A percentile compares a stretch with the other conserved stretches of the same genome.
Conservation (phyloP, 1,139 yeast genomes). For the Suhomyces choctaworum region DNA sequence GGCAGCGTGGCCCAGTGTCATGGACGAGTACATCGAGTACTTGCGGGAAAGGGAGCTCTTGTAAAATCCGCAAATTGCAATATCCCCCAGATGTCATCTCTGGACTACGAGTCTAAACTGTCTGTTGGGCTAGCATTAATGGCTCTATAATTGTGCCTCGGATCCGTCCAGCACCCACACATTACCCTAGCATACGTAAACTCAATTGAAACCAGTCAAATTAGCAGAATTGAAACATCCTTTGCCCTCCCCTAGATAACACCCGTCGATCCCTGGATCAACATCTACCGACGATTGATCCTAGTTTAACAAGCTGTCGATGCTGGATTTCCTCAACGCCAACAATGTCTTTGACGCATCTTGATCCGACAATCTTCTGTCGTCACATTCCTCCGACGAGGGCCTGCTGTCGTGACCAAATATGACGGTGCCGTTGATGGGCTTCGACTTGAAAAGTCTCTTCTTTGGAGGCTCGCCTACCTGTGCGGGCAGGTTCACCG, state of each 20-base stretch:
- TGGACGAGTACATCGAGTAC: conserved; percentile 80
- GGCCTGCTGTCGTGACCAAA: conserved; percentile 11
- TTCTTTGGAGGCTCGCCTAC: conserved; percentile 26
- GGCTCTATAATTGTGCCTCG: too few species aligned
- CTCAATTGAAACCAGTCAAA: conserved; percentile 5
- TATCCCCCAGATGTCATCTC: too few species aligned
- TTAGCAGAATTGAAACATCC: conserved; percentile 8
- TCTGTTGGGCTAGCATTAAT: too few species aligned
- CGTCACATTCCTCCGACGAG: conserved; percentile 15
- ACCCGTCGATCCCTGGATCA: not conserved
- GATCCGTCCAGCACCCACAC: not conserved
- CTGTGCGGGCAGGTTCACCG: conserved; percentile 21
- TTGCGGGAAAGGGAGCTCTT: conserved; percentile 34
- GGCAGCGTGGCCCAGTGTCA: conserved; percentile 89
- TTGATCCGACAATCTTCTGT: conserved; percentile 25
- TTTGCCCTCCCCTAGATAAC: not conserved
- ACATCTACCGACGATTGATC: too few species aligned
- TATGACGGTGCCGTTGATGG: conserved; percentile 21
- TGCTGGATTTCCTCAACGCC: conserved; percentile 45
- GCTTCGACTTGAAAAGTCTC: conserved; percentile 29
- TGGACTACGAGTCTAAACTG: too few species aligned
- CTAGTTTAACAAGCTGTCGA: conserved; percentile 43
- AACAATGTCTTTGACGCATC: conserved; percentile 46
- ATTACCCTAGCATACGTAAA: conserved; percentile 4
- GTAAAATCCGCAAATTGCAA: too few species aligned